These are phyloP conservation scores for Amphibolis antarctica DNA, from an alignment of 106 monocot genomes.

Conservation along the genomic window DNA sequence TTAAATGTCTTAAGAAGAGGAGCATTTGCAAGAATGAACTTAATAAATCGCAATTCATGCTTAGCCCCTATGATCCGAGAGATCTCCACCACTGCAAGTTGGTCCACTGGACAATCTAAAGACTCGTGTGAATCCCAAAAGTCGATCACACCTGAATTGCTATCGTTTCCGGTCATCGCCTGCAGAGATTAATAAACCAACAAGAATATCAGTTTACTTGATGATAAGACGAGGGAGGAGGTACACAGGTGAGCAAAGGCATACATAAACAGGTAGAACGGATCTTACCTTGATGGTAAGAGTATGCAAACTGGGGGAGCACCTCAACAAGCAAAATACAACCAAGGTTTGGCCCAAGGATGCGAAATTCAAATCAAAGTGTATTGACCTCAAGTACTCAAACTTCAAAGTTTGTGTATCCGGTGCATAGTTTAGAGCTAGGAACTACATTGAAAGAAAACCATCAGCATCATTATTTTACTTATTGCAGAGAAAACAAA, in stretches of 20 bases:
- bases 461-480: neutral
- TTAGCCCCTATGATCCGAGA: neutral
- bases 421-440: neutral
- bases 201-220: neutral
- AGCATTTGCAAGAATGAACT: slow-evolving; percentile 6
- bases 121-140: slow-evolving; percentile 3
- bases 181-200: neutral
- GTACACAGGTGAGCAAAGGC: neutral
- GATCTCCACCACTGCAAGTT: neutral
- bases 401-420: neutral
- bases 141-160: neutral
- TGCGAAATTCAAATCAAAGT: slow-evolving; percentile 1
- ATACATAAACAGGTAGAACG: neutral
- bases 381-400: neutral
- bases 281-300: slow-evolving; percentile 4
- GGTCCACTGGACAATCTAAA: slow-evolving; percentile 1
- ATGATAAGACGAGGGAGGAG: too few species aligned
- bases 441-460: neutral
- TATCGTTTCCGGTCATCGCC: neutral
- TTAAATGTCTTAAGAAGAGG: slow-evolving; percentile 1
- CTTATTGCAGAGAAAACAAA: neutral
- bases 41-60: slow-evolving; percentile 4
- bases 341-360: slow-evolving; percentile 1
- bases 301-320: slow-evolving; percentile 6
- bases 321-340: neutral